Base-by-base conservation (phyloP, 2,329 filamentous ascomycete genomes). In the Aspergillus viridinutans region DNA sequence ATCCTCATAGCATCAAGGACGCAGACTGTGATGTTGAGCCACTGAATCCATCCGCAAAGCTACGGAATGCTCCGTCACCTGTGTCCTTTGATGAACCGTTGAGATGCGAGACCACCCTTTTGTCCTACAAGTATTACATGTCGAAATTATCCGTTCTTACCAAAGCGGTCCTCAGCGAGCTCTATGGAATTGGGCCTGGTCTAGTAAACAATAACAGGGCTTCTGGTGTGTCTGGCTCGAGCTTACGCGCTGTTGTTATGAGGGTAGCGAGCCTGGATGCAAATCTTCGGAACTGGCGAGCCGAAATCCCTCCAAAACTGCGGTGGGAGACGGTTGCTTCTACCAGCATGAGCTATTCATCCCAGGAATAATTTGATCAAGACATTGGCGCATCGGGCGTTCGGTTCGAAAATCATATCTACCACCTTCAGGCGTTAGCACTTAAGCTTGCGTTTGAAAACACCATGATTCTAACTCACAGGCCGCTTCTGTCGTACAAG, bases 391-490 rank as follows among this genome's bases (percentile, higher is more conserved):
- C 65, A 4, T 61, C 63, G 0, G 64, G 64, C 0, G 58, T 61
- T 3, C 38, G 29, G 1, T 70, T 70, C 17, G 65, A 69, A 10
- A 58, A 47, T 4, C 64, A 70, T 42, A 61, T 70, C 0, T 76
- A 65, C 47, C 62, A 67, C 8, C 59, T 74, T 0, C 72, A 75
- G 50, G 67, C 70, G 0, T 64, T 76, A 3, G 58, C 69, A 0
- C 61, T 75, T 1, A 60, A 67, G 45, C 61, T 75, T 2, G 71
- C 70, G 0, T 75, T 65, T 35, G 65, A 75, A 17, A 75, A 74
- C 38, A 63, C 70, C 0, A 67, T 58, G 6, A 75, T 75, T 0
- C 49, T 75, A 0, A 54, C 71, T 0, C 61, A 75, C 49, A 58
- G 65, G 12, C 64, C 64, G 10, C 53, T 70, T 6, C 60, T 70